Base-by-base conservation (phyloP, 441 rosid species). In the Bocquillonia castaneifolia region DNA sequence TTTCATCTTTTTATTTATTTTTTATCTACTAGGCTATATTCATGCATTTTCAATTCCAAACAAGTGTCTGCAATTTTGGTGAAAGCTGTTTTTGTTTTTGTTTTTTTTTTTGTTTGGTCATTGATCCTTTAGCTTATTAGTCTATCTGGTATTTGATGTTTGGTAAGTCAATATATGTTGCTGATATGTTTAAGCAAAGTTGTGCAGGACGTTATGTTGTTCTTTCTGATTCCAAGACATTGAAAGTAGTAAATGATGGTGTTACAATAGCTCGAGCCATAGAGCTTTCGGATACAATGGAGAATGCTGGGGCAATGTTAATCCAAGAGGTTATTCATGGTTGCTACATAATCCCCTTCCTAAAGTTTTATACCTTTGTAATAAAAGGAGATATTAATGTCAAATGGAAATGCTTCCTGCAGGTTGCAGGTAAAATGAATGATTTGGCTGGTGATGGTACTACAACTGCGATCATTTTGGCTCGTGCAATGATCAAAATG, bases 381-480 rank as follows among this genome's bases (percentile, higher is more conserved):
- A 47, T 47, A 22, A 36, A 45, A 47, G 13, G 48, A 10, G 50
- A 48, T 22, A 3, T 26, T 34, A 55, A 31, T 60, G 58, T 68
- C 29, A 80, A 67, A 55, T 59, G 73, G 57, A 50, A 68, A 61
- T 77, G 63, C 52, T 15, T 75, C 29, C 55, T 78, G 72, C 79
- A 93, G 96, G 96, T 91, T 76, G 98, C 89, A 9, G 76, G 74
- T 70, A 84, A 83, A 76, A 88, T 85, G 92, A 91, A 91, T 40
- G 88, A 83, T 8, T 77, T 86, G 79, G 95, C 96, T 39, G 98
- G 98, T 65, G 98, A 91, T 80, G 97, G 97, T 63, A 93, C 96
- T 0, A 84, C 97, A 2, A 91, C 95, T 53, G 98, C 97, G 1
- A 84, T 91, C 44, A 79, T 93, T 73, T 84, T 91, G 83, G 96